Base-by-base conservation (phyloP, 1,284 basidiomycete genomes). In the Sanghuangporus weigelae region DNA sequence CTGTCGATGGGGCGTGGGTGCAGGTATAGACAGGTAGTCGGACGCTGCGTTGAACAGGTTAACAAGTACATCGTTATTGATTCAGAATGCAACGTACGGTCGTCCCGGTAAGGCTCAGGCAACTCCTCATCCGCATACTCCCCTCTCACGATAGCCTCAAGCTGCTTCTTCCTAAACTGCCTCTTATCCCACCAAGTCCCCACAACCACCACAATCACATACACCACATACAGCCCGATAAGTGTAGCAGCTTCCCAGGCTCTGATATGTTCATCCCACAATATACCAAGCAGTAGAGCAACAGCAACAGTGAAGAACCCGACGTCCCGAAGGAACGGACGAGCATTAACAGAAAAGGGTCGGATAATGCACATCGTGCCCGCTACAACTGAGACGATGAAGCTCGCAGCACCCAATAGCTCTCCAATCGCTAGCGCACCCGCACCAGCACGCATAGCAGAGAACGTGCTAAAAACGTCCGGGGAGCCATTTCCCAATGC, bases 331-430 rank as follows among this genome's bases (percentile, higher is more conserved):
- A 97, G 77, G 76, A 99, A 98, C 0, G 93, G 88, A 44, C 81
- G 80, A 0, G 81, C 84, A 38, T 89, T 82, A 16, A 98, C 94
- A 67, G 85, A 83, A 77, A 99, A 99, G 0, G 95, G 95, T 65
- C 89, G 89, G 73, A 98, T 93, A 73, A 99, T 89, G 71, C 95
- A 96, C 87, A 99, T 97, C 16, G 91, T 92, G 6, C 96, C 96
- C 2, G 93, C 95, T 46, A 99, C 95, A 71, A 96, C 95, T 2
- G 93, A 94, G 21, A 95, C 89, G 73, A 98, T 96, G 77, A 98
- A 99, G 1, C 93, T 86, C 1, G 96, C 96, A 1, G 96, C 96
- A 14, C 96, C 96, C 23, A 99, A 80, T 5, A 99, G 83, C 75
- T 99, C 96, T 44, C 96, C 96, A 57, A 99, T 87, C 0, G 96